Evolutionary conservation across 1,284 basidiomycete species (phyloP), one percentile per base, ranked within the genome.

Genomic region (Vanrija sp.): DNA sequence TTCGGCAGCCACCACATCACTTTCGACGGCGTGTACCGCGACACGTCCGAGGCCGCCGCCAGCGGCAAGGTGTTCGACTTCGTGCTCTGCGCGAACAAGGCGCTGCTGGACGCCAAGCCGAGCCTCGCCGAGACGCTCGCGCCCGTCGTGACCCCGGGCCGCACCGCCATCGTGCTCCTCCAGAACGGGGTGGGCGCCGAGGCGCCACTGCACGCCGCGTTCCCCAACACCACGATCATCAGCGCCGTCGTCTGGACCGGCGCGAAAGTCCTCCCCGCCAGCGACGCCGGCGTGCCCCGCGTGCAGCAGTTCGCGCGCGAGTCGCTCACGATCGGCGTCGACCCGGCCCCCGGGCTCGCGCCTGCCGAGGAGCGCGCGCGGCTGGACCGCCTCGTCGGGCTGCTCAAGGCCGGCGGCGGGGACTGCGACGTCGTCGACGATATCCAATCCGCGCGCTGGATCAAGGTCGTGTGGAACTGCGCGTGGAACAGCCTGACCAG

Each of bases 141-240:
- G 12, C 75, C 75, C 10, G 63, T 73, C 37, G 59, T 73, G 31
- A 51, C 58, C 4, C 58, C 62, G 19, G 41, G 60, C 5, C 19
- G 55, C n/a, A 79, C 78, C 0, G 64, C 71, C 24, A 72, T 80
- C 38, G 75, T 80, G n/a, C 65, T 79, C 25, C 67, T 80, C 0
- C 79, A 80, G 64, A 80, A 80, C 59, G 79, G 79, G 20, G 76
- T 79, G 5, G 79, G 78, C 6, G 76, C 76, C 48, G 79, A 79
- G 64, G 76, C 69, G 23, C 77, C 78, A 16, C 68, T 79, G 22
- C 72, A 77, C 54, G 55, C 58, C 3, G 65, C 65, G 18, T 76
- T 79, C 62, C 77, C 78, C 1, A 39, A 59, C 36, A 78, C 69
- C 51, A 76, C 75, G 7, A 67, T 79, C 50, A 74, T 79, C 38